Evolutionary conservation across 164 flowering plant species (phyloP), one percentile per base, ranked within the genome.

Genomic region (Annona cherimola): DNA sequence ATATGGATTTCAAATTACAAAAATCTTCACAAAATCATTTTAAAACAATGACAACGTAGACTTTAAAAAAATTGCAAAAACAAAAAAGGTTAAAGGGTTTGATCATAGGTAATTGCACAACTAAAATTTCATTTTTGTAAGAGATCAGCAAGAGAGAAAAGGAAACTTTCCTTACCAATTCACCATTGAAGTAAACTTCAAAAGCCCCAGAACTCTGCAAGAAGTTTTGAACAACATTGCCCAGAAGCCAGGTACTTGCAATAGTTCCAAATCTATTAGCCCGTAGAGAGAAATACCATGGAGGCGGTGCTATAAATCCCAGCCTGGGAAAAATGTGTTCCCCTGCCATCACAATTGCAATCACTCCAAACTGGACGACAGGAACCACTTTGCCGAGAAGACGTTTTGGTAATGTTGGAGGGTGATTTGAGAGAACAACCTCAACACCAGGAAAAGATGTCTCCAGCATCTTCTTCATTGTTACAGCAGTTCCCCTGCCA

Each of bases 171-270:
- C 80, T 77, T 82, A 92, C 99, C 90, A 84, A 69, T 75, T 86
- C 90, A 69, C 82, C 87, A 68, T 91, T 88, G 83, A 79, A 80
- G 71, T 69, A 85, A 54, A 92, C 94, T 84, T 92, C 97, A 82
- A 94, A 94, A 76, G 99, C 99, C 8, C 99, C 98, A 66, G 99
- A 88, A 73, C 90, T 88, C 68, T 90, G 94, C 57, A 94, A 83
- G 83, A 83, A 88, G 54, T 90, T 86, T 78, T 94, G 99, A 63
- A 90, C 1, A n/a, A 84, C 71, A 74, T 94, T 94, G 54, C 99
- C 98, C 63, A 92, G 84, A 78, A 94, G 94, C 97, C 96, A 94
- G 44, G 94, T 79, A 66, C 84, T 77, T 68, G 99, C 89, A 72
- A 94, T 88, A 74, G 92, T 86, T 69, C 95, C 98, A 82, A 92